Evolutionary conservation across 2,329 filamentous ascomycete genomes (phyloP), one percentile per base, ranked within the genome.

Genomic region (Aspergillus sergii): DNA sequence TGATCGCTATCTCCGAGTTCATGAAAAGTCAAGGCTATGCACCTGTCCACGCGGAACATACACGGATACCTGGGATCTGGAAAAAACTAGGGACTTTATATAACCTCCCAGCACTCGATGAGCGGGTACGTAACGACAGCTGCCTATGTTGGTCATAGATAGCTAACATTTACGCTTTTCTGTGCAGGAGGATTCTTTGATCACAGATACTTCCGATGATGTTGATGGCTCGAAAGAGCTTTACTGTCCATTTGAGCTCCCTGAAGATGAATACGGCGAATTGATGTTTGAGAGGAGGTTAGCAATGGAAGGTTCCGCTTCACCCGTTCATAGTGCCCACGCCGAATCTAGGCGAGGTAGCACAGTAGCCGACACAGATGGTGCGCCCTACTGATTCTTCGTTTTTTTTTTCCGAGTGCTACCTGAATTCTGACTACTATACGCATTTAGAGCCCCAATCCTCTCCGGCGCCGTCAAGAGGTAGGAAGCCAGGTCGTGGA

Each of bases 11-110:
- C 63, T 90, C 90, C 51, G 89, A 94, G 69, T 88, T 92, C 70
- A 81, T 96, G 64, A 88, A 90, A 68, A 92, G 91, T 69, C 91
- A 94, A 77, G 93, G 93, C 86, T 93, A 76, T 86, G 90, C 58
- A 84, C 90, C 72, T 70, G 87, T 68, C 82, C 88, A 74, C 26
- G 76, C 81, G 69, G 85, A 86, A 19, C 95, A 99, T 80, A 97
- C 93, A 46, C 90, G 91, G 63, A 95, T 97, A 69, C 90, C 92
- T 0, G 91, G 91, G 46, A 97, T 99, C 67, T 98, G 95, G 94
- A 85, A 86, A 69, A 98, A 98, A 78, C 84, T 99, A 12, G 82
- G 85, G 36, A 88, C 88, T 39, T 87, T 95, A 66, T 99, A 97
- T 80, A 92, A 97, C 78, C 86, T 98, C 34, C 87, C 91, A 56